Percentiles rank a stretch among this genome's conserved stretches.
Conservation (phyloP, 106 monocot genomes). For the Dactylorhiza incarnata region DNA sequence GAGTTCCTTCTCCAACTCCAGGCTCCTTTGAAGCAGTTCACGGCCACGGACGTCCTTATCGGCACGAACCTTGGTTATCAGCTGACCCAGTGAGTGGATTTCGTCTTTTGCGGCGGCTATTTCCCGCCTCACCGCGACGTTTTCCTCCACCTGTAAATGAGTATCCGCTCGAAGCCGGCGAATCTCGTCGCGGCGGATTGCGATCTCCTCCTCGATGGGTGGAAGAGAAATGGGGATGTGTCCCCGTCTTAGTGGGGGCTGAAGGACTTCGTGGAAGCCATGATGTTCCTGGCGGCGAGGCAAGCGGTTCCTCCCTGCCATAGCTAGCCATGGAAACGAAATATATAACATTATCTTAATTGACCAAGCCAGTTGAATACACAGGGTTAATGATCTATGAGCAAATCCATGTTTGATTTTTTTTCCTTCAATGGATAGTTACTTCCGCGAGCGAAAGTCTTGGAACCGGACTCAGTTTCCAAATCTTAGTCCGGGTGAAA, state of each 20-base stretch:
- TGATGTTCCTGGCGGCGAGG: conserved; percentile 20
- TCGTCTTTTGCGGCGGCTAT: conserved; percentile 25
- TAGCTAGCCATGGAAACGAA: not conserved
- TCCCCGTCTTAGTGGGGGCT: conserved; percentile 7
- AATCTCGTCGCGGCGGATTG: conserved; percentile 29
- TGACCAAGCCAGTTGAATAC: no score
- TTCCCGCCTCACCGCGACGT: conserved; percentile 31
- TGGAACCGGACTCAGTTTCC: no score
- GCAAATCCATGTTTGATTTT: no score
- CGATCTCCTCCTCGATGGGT: conserved; percentile 37
- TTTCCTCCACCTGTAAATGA: conserved; percentile 38
- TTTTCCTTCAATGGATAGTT: no score
- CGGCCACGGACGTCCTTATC: conserved; percentile 45
- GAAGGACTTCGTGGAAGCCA: conserved; percentile 24
- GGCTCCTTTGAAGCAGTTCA: conserved; percentile 42
- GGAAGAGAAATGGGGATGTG: conserved; percentile 21
- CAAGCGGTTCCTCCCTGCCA: conserved; percentile 33
- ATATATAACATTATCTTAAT: no score
- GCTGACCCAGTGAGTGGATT: conserved; percentile 28
- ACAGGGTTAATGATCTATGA: no score
- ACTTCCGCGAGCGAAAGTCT: no score
- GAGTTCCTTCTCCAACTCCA: conserved; percentile 50
- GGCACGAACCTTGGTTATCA: conserved; percentile 35
- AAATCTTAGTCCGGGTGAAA: no score
- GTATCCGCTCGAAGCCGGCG: conserved; percentile 38